Conservation (phyloP, 176 grass and related monocot genomes). For the Bolboschoenus planiculmis region DNA sequence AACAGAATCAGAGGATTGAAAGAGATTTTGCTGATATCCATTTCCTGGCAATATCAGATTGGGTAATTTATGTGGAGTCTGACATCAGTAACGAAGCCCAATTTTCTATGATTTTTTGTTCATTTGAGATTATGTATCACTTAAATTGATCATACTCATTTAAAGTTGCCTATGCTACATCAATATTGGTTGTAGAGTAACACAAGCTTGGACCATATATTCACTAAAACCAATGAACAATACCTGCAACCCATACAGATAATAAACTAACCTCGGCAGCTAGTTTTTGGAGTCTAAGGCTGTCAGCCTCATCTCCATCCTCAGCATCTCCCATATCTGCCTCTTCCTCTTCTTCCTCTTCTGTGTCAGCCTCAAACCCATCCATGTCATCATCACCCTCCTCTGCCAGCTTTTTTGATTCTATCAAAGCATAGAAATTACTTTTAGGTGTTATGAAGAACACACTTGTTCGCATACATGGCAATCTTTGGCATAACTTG, state of each 20-base stretch:
- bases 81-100: neutral
- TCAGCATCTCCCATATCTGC: conserved; percentile 87
- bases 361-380: conserved; percentile 63
- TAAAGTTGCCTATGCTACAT: neutral
- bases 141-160: neutral
- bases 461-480: neutral
- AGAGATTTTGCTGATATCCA: neutral
- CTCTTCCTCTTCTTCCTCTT: conserved; percentile 62
- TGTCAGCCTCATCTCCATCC: conserved; percentile 68
- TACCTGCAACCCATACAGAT: neutral
- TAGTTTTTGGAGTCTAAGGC: conserved; percentile 58
- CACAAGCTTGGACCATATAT: neutral
- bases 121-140: neutral
- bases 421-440: conserved; percentile 27
- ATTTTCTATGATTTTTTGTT: neutral
- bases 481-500: neutral
- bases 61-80: neutral
- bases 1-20: neutral
- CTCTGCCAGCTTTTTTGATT: conserved; percentile 51
- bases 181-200: neutral
- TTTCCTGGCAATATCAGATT: neutral
- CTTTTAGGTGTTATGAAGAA: neutral
- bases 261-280: conserved; percentile 67
- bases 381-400: conserved; percentile 66
- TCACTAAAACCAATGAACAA: neutral